Percentiles rank a stretch among this genome's conserved stretches.
Evolutionary conservation across 257 asterid species (phyloP).

Genomic region (Rubia yunnanensis): DNA sequence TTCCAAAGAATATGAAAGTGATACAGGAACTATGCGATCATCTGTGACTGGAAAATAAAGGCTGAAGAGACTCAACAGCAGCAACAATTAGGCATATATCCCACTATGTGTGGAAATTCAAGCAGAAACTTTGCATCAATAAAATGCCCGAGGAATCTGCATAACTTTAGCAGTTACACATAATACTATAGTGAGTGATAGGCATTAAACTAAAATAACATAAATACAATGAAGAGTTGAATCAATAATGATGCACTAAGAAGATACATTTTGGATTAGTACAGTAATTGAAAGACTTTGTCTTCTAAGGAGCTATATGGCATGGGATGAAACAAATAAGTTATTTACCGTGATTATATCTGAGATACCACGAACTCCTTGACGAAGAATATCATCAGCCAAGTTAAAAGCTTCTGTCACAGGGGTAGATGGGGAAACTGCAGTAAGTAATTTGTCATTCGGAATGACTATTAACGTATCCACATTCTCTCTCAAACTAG

Average conservation of each 20-base stretch:
- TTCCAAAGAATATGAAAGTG: not conserved
- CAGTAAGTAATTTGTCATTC: slow-evolving; percentile 77
- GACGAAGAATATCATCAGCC: slow-evolving; percentile 96
- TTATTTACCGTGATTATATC: slow-evolving; percentile 77
- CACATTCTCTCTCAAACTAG: slow-evolving; percentile 82
- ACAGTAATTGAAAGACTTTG: not conserved
- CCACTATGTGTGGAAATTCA: not conserved
- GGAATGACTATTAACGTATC: slow-evolving; percentile 95
- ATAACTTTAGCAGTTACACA: not conserved
- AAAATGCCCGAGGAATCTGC: not conserved
- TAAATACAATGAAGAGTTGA: not conserved
- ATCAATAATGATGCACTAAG: not conserved
- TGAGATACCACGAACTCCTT: slow-evolving; percentile 97
- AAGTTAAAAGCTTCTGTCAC: slow-evolving; percentile 95
- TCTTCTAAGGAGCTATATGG: not conserved
- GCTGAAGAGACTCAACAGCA: not conserved
- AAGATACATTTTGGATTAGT: not conserved
- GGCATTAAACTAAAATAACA: not conserved
- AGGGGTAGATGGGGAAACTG: slow-evolving; percentile 92
- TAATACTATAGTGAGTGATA: not conserved
- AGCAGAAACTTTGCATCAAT: not conserved
- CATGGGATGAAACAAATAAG: not conserved
- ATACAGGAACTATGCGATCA: not conserved
- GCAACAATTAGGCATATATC: not conserved
- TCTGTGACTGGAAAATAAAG: not conserved